Percentiles rank a stretch among this genome's conserved stretches.
Conservation (phyloP, 441 rosid genomes). For the Gossypium trilobum region DNA sequence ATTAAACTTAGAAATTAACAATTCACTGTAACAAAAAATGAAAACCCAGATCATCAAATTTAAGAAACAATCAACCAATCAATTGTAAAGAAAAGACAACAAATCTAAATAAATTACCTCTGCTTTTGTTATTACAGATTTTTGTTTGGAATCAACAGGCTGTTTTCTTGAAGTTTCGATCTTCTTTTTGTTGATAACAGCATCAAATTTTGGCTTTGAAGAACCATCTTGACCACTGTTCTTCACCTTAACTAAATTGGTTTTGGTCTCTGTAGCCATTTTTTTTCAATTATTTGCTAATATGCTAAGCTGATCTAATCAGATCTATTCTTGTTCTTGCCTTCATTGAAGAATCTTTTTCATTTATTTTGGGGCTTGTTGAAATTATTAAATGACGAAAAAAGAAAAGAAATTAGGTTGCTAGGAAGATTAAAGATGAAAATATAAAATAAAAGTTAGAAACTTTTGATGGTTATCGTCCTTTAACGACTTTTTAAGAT, state of each 20-base stretch:
- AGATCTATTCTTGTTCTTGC: neutral
- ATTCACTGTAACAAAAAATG: neutral
- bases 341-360: constrained; percentile 17
- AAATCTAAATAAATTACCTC: constrained; percentile 38
- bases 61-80: neutral
- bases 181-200: constrained; percentile 41
- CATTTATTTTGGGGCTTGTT: neutral
- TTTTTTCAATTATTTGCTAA: neutral
- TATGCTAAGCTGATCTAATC: constrained; percentile 11
- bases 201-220: constrained; percentile 33
- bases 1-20: constrained; percentile 1
- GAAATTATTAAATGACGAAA: neutral
- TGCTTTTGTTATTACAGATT: constrained; percentile 39
- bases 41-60: constrained; percentile 18
- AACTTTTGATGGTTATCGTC: constrained; percentile 13
- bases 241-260: constrained; percentile 36
- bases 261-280: constrained; percentile 47
- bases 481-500: constrained; percentile 21
- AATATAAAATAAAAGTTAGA: neutral
- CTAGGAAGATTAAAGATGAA: neutral
- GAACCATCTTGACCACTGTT: constrained; percentile 37
- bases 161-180: constrained; percentile 35
- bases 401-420: constrained; percentile 1
- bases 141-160: constrained; percentile 32
- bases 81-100: neutral